Evolutionary conservation across 73 alveolate genomes (phyloP).

Genomic region (Tetrahymena borealis): DNA sequence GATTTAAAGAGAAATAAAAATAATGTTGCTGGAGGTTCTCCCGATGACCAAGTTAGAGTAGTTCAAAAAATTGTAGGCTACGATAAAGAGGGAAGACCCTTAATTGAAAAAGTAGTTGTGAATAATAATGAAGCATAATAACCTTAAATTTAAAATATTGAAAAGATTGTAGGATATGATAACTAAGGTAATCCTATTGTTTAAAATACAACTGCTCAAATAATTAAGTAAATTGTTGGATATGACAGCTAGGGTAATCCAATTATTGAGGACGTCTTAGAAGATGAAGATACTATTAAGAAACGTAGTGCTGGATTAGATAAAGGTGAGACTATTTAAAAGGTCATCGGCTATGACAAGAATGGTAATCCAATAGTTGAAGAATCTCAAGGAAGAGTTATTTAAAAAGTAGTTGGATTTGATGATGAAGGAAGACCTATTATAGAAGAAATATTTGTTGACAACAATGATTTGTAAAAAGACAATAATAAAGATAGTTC

Average conservation of each 20-base stretch:
- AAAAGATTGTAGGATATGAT: background rate
- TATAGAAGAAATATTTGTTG: background rate
- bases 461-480: background rate
- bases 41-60: background rate
- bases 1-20: background rate
- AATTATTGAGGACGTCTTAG: background rate
- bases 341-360: background rate
- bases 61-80: background rate
- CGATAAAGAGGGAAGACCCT: background rate
- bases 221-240: background rate
- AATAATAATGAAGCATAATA: background rate
- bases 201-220: too few species aligned
- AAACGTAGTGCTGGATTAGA: background rate
- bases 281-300: background rate
- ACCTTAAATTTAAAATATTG: background rate
- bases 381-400: background rate
- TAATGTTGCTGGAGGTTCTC: background rate
- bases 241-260: background rate
- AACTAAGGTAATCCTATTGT: background rate
- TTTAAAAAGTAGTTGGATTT: background rate
- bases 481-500: background rate
- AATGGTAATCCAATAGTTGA: background rate
- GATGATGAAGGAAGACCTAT: background rate
- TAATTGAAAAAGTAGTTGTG: background rate
- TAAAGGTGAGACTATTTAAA: background rate